Percentiles rank a stretch among this genome's conserved stretches.
These are phyloP conservation scores for Clarkia xantiana DNA, from an alignment of 345 rosid species.

Conservation along the genomic window DNA sequence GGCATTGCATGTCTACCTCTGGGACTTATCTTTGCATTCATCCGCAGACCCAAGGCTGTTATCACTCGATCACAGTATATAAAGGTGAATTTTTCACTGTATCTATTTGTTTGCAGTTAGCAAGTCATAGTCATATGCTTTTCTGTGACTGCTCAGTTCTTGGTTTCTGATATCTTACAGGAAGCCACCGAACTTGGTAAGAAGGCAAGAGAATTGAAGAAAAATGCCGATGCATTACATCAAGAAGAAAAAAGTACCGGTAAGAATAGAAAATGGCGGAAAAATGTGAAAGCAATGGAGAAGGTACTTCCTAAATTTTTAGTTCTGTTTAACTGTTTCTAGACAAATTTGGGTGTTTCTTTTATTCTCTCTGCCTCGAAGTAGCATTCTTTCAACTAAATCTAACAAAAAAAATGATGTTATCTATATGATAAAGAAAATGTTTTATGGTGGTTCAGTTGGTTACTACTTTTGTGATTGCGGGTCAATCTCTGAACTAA, in stretches of 20 bases:
- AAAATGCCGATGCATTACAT: slow-evolving; percentile 88
- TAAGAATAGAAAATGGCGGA: slow-evolving; percentile 93
- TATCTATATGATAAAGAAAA: no score
- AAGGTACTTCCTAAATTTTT: slow-evolving; percentile 32
- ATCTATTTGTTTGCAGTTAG: neutral
- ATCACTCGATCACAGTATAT: slow-evolving; percentile 96
- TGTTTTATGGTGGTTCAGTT: no score
- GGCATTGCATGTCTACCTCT: slow-evolving; percentile 91
- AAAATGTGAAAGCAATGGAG: slow-evolving; percentile 87
- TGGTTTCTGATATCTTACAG: slow-evolving; percentile 23
- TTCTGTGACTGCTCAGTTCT: neutral
- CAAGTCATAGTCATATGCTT: neutral
- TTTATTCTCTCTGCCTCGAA: no score
- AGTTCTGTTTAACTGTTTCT: no score
- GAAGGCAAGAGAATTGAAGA: slow-evolving; percentile 87
- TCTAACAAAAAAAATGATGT: no score
- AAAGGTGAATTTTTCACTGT: slow-evolving; percentile 37
- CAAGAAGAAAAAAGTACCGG: slow-evolving; percentile 94
- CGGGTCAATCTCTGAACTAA: no score
- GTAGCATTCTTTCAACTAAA: no score
- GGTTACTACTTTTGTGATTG: no score
- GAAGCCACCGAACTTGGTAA: slow-evolving; percentile 99
- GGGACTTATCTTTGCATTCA: slow-evolving; percentile 88
- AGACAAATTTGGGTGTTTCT: no score
- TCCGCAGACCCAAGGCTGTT: slow-evolving; percentile 96